Percentiles rank a stretch among this genome's conserved stretches.
Evolutionary conservation across 176 grass and related monocot genomes (phyloP).

Genomic region (Eremochloa ophiuroides): DNA sequence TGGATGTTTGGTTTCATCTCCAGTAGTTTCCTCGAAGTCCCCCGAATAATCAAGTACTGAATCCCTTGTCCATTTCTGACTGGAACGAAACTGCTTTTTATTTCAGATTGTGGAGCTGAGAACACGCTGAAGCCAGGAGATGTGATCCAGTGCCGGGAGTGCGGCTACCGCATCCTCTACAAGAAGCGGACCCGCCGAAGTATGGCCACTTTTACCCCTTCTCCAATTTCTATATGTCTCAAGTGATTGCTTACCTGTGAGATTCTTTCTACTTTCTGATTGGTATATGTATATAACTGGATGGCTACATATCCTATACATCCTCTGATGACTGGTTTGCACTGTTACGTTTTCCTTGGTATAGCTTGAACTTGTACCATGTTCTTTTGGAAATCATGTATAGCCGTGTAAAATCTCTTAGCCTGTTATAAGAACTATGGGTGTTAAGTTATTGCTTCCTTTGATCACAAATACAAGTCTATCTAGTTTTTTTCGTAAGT

Average conservation of each 20-base stretch:
- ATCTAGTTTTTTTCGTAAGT: not conserved
- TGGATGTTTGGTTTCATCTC: not conserved
- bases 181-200: conserved; percentile 49
- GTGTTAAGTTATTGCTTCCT: not conserved
- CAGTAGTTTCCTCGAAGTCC: not conserved
- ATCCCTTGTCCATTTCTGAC: not conserved
- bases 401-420: not conserved
- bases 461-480: not conserved
- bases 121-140: conserved; percentile 47
- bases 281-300: not conserved
- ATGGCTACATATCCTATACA: not conserved
- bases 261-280: not conserved
- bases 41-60: not conserved
- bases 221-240: not conserved
- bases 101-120: conserved; percentile 39
- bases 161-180: conserved; percentile 55
- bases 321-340: not conserved
- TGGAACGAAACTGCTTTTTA: too few relatives aligned
- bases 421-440: not conserved
- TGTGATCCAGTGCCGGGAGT: conserved; percentile 52
- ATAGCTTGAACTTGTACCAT: not conserved
- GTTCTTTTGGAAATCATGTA: not conserved
- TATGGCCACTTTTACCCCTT: not conserved
- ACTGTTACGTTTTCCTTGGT: not conserved
- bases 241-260: too few relatives aligned